A percentile compares a stretch with the other conserved stretches of the same genome.
phyloP scores from a whole-genome alignment of 768 basidiomycete species.

The Boletus sensibilis region DNA sequence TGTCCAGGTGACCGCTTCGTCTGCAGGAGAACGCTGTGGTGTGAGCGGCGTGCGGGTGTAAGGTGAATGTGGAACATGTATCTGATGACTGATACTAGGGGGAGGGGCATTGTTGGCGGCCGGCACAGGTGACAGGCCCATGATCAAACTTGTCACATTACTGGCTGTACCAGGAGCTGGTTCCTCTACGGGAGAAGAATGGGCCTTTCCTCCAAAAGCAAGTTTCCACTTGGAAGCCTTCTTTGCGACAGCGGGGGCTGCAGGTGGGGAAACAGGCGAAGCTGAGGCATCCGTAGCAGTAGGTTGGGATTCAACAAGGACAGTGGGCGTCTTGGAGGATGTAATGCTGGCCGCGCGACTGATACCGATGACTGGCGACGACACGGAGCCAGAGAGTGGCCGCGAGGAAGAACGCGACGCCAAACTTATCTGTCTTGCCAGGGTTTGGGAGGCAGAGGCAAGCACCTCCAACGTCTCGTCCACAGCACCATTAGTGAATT shows the following conservation, averaged over 20 bases:
- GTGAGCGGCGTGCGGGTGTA: slow-evolving; percentile 32
- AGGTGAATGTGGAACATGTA: slow-evolving; percentile 17
- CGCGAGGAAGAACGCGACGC: slow-evolving; percentile 52
- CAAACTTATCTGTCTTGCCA: slow-evolving; percentile 81
- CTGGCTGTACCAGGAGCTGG: slow-evolving; percentile 61
- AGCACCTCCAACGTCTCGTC: slow-evolving; percentile 68
- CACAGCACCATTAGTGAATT: slow-evolving; percentile 22
- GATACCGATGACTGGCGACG: slow-evolving; percentile 24
- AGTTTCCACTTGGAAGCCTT: slow-evolving; percentile 68
- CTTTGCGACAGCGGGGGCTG: slow-evolving; percentile 49
- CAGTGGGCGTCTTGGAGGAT: slow-evolving; percentile 39
- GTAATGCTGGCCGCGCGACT: slow-evolving; percentile 23
- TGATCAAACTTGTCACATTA: slow-evolving; percentile 74
- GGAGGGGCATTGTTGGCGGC: slow-evolving; percentile 2
- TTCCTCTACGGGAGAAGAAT: slow-evolving; percentile 38
- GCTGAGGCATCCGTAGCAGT: slow-evolving; percentile 19
- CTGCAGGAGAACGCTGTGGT: slow-evolving; percentile 38
- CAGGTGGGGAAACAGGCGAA: slow-evolving; percentile 21
- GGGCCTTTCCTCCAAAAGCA: slow-evolving; percentile 63
- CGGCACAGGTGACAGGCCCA: slow-evolving; percentile 43
- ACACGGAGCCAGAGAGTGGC: slow-evolving; percentile 13
- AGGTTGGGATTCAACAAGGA: slow-evolving; percentile 32
- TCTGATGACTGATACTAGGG: slow-evolving; percentile 9
- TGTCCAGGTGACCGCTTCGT: slow-evolving; percentile 45
- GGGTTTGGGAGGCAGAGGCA: slow-evolving; percentile 74